phyloP scores from a whole-genome alignment of 495 filamentous ascomycete species.

The Penicillium antarcticum region DNA sequence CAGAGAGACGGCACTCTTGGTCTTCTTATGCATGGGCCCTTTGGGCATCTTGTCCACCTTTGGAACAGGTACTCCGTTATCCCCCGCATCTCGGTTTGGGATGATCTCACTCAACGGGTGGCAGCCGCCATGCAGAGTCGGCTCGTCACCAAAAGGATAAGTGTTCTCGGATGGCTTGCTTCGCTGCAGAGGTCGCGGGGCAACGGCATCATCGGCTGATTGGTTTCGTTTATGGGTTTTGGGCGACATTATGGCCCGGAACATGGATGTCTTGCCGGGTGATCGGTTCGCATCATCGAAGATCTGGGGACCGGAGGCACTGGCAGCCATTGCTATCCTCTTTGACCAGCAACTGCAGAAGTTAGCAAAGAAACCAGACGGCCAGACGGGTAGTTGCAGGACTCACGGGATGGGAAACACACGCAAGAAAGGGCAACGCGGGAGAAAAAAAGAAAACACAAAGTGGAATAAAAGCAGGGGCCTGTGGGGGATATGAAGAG shows the following conservation, averaged over 20 bases:
- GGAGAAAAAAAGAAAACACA: conserved; percentile 17
- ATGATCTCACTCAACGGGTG: conserved; percentile 37
- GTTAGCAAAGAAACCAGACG: conserved; percentile 9
- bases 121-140: conserved; percentile 19
- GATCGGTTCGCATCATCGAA: conserved; percentile 43
- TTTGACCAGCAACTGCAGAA: conserved; percentile 30
- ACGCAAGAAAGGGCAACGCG: conserved; percentile 1
- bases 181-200: conserved; percentile 9
- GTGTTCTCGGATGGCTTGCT: conserved; percentile 19
- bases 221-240: conserved; percentile 40
- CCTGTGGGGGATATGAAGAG: conserved; percentile 36
- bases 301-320: conserved; percentile 36
- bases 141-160: conserved; percentile 27
- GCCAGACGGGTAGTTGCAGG: conserved; percentile 20
- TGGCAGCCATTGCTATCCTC: conserved; percentile 38
- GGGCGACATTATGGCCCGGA: conserved; percentile 44
- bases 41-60: conserved; percentile 29
- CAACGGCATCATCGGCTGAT: conserved; percentile 35
- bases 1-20: conserved; percentile 64
- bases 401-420: conserved; percentile 27
- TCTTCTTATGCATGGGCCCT: conserved; percentile 55
- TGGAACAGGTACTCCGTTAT: conserved; percentile 16
- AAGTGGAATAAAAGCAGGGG: conserved; percentile 19
- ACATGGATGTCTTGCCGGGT: conserved; percentile 38
- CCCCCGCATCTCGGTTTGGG: conserved; percentile 36